Conservation (phyloP, 305 asterid genomes). For the Solanum aculeatissimum region DNA sequence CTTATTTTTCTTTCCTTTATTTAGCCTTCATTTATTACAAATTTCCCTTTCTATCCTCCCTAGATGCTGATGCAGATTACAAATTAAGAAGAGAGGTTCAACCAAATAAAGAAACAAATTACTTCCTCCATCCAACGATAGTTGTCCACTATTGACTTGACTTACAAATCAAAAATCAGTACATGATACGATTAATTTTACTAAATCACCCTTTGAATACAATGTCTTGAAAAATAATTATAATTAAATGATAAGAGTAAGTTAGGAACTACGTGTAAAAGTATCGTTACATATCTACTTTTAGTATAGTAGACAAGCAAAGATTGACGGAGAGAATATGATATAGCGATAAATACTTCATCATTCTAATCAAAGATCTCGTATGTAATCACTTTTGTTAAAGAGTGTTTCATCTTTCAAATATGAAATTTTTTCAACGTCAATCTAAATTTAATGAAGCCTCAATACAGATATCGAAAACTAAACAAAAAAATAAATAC, state of each 20-base stretch:
- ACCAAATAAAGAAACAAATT: not conserved
- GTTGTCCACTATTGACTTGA: accelerated
- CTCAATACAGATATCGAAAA: not conserved
- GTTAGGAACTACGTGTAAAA: too few relatives aligned
- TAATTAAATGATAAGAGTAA: too few relatives aligned
- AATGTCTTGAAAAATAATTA: too few relatives aligned
- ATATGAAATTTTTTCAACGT: not conserved
- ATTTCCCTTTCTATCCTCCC: not conserved
- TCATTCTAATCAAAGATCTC: not conserved
- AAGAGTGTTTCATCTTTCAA: not conserved
- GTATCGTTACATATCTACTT: too few relatives aligned
- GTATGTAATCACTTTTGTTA: not conserved
- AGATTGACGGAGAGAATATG: not conserved
- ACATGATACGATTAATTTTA: too few relatives aligned
- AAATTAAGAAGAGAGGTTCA: not conserved
- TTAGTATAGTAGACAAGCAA: too few relatives aligned
- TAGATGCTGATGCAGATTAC: not conserved
- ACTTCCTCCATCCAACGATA: too few relatives aligned
- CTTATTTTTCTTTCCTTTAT: not conserved
- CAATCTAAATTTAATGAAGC: not conserved
- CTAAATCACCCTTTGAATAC: too few relatives aligned
- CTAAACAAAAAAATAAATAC: not conserved
- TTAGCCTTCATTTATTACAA: not conserved
- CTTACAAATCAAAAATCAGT: too few relatives aligned
- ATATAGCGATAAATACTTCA: not conserved